Base-by-base conservation (phyloP, 2,329 filamentous ascomycete genomes). In the Phialophora expanda region DNA sequence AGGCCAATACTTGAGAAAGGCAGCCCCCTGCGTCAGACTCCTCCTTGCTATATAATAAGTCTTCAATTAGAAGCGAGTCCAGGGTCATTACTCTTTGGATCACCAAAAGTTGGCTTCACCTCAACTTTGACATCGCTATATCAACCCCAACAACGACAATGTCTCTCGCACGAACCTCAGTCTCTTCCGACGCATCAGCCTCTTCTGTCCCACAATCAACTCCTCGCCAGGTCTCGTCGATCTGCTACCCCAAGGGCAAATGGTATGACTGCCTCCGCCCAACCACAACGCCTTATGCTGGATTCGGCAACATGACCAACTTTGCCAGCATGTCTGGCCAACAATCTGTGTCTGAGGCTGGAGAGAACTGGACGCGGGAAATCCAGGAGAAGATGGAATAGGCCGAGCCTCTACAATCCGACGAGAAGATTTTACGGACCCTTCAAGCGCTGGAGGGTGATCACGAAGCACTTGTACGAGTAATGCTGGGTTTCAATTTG, bases 181-280 rank as follows among this genome's bases (percentile, higher is more conserved):
- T 41, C 6, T 64, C 56, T 12, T 50, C 32, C 48, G 26, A 57
- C 44, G 22, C 41, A 34, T 51, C 54, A 17, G 22, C 28, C 11
- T 38, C 48, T 26, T 56, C 63, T 38, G 38, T 61, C 20, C 54
- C 55, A 38, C 44, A 56, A 48, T 48, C 64, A 34, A 20, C 50
- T 26, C 50, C 56, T 11, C 56, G 56, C 8, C 56, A 54, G 32
- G 62, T 65, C 34, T 60, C 58, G 3, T 65, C 58, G 17, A 34
- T 68, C 38, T 68, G 66, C 34, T 56, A 61, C 17, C 66, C 66
- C 20, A 65, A 68, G 59, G 62, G 66, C 62, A 67, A 67, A 32
- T 65, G 66, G 62, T 67, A 67, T 54, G 66, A 67, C 58, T 67
- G 66, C 66, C 62, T 67, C 26, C 66, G 66, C 9, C 66, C 66